Base-by-base conservation (phyloP, 2,329 filamentous ascomycete species). In the Whalleya microplaca region DNA sequence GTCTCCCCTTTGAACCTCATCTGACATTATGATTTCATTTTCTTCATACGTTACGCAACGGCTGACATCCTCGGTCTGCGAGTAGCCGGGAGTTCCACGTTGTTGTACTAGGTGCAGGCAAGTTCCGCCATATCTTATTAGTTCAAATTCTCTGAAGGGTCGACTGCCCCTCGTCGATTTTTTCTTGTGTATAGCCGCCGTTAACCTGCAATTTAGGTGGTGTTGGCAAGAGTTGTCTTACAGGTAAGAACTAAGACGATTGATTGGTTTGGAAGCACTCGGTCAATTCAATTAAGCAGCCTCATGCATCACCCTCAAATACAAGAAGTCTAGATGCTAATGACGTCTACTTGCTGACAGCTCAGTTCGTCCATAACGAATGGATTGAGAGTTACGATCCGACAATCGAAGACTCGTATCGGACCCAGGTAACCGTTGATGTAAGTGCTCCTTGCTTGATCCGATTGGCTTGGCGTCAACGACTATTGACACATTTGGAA, bases 281-380 rank as follows among this genome's bases (percentile, higher is more conserved):
- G 58, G 63, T 53, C 53, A 58, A 41, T 50, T 14, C 41, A 49
- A 53, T 48, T 12, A 12, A 37, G 32, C 32, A 37, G 32, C 48
- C 46, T 48, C 53, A 46, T 53, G 44, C 46, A 46, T 55, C 59
- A 48, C 48, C 29, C 29, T 53, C 47, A 45, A 12, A 46, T 51
- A 44, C 41, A 45, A 47, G 40, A 29, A 45, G 53, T 56, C 32
- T 21, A 41, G 48, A 51, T 55, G 21, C 56, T 56, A 47, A 59
- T 58, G 45, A 40, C 53, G 60, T 56, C 43, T 57, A 14, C 51
- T 63, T 63, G 64, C 56, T 66, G 63, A 69, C 69, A 92, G 92
- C 92, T 69, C 92, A 96, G 80, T 96, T 96, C 69, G 92, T 96
- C 50, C 91, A 95, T 75, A 93, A 95, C 77, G 89, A 96, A 67